phyloP scores from a whole-genome alignment of 805 yeast genomes.

The Sugiyamaella americana region DNA sequence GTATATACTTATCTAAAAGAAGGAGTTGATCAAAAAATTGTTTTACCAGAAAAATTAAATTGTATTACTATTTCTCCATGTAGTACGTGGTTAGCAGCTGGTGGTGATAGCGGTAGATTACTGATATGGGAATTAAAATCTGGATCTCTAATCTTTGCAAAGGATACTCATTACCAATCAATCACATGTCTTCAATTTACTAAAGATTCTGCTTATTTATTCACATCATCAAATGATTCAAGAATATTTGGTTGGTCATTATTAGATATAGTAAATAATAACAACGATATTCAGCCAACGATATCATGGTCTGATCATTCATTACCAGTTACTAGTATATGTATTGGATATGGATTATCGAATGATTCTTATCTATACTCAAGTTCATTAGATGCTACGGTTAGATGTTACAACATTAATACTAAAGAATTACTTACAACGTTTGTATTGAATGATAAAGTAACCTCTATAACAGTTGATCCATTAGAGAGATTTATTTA shows the following conservation, averaged over 20 bases:
- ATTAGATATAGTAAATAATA: slow-evolving; percentile 44
- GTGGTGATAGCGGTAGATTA: slow-evolving; percentile 67
- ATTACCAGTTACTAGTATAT: slow-evolving; percentile 45
- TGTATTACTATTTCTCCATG: slow-evolving; percentile 45
- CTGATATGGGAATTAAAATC: slow-evolving; percentile 81
- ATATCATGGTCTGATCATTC: slow-evolving; percentile 33
- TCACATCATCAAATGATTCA: slow-evolving; percentile 78
- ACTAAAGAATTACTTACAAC: slow-evolving; percentile 52
- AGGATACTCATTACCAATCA: slow-evolving; percentile 80
- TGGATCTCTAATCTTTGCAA: slow-evolving; percentile 65
- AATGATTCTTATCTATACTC: slow-evolving; percentile 62
- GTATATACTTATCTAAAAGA: slow-evolving; percentile 64
- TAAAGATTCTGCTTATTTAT: slow-evolving; percentile 55
- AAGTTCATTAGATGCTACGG: slow-evolving; percentile 66
- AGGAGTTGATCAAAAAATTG: slow-evolving; percentile 69
- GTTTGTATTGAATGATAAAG: slow-evolving; percentile 56
- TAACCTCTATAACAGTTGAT: slow-evolving; percentile 58
- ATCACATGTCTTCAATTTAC: slow-evolving; percentile 56
- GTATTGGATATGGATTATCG: slow-evolving; percentile 45
- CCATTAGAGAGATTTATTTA: slow-evolving; percentile 74
- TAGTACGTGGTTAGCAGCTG: slow-evolving; percentile 53
- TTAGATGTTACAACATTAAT: slow-evolving; percentile 60
- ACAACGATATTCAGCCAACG: slow-evolving; percentile 16
- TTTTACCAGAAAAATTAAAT: slow-evolving; percentile 72
- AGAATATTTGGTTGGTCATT: slow-evolving; percentile 71